Conservation (phyloP, 2,329 filamentous ascomycete species). For the Talaromyces verruculosus region DNA sequence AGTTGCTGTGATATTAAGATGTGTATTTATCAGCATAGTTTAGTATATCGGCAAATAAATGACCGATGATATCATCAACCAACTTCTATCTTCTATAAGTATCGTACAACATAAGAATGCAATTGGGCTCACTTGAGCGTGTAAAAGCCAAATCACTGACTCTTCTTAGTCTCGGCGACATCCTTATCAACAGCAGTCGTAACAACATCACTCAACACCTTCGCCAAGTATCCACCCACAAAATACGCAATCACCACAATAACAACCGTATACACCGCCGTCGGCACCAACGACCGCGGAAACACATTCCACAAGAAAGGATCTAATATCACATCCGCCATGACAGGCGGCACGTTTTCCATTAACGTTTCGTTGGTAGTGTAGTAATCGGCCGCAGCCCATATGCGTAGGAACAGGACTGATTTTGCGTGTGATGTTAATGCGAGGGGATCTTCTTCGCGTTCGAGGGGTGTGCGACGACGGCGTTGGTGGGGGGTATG, state of each 20-base stretch:
- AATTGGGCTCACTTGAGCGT: background rate
- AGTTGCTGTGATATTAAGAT: background rate
- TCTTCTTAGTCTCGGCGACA: background rate
- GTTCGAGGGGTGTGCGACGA: slow-evolving; percentile 18
- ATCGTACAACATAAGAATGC: background rate
- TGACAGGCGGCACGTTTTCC: slow-evolving; percentile 68
- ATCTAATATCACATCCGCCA: slow-evolving; percentile 80
- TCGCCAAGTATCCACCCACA: slow-evolving; percentile 35
- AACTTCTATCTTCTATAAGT: background rate
- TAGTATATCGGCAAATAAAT: background rate
- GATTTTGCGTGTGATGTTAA: slow-evolving; percentile 42
- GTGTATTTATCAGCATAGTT: background rate
- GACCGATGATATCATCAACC: background rate
- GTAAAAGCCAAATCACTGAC: background rate
- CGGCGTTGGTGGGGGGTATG: background rate
- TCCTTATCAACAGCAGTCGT: background rate
- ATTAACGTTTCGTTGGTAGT: slow-evolving; percentile 73
- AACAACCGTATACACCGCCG: slow-evolving; percentile 64
- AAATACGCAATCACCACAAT: slow-evolving; percentile 59
- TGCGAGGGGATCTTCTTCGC: background rate
- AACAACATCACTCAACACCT: slow-evolving; percentile 29
- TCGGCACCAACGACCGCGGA: slow-evolving; percentile 73
- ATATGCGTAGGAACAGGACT: slow-evolving; percentile 69
- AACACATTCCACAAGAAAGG: slow-evolving; percentile 78
- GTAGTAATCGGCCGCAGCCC: slow-evolving; percentile 81